Evolutionary conservation across 2,329 filamentous ascomycete genomes (phyloP).

Genomic region (Alternaria consortialis): DNA sequence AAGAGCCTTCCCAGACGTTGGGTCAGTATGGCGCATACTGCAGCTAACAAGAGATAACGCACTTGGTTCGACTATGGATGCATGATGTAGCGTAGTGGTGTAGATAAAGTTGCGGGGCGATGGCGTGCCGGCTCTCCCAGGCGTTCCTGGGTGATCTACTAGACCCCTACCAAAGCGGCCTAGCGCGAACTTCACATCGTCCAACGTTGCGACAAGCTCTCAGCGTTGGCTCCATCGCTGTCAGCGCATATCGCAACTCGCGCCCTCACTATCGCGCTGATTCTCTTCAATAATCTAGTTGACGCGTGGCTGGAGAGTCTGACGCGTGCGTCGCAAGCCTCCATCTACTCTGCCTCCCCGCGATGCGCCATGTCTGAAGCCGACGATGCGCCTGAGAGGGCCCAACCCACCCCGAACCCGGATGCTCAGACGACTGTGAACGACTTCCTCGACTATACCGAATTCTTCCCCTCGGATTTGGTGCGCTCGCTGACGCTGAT

Average conservation of each 20-base stretch:
- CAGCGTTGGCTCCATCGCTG: constrained; percentile 16
- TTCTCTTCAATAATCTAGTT: constrained; percentile 39
- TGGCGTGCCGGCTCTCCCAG: not conserved
- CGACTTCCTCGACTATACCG: constrained; percentile 74
- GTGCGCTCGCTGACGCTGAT: constrained; percentile 70
- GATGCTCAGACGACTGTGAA: constrained; percentile 72
- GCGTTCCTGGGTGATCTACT: constrained; percentile 14
- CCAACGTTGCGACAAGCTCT: constrained; percentile 17
- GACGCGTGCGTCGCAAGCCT: constrained; percentile 48
- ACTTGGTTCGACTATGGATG: not conserved
- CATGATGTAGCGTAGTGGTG: not conserved
- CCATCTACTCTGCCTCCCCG: constrained; percentile 39
- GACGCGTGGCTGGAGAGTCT: constrained; percentile 52
- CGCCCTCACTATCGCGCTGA: constrained; percentile 38
- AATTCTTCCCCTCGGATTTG: constrained; percentile 72
- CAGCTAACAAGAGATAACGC: not conserved
- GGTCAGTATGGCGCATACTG: not conserved
- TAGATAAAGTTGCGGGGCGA: not conserved
- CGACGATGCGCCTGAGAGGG: constrained; percentile 43
- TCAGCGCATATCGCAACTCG: constrained; percentile 24
- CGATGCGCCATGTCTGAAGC: constrained; percentile 52
- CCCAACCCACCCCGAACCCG: constrained; percentile 62
- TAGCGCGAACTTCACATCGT: constrained; percentile 17
- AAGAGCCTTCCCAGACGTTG: not conserved
- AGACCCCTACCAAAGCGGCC: constrained; percentile 11